These are phyloP conservation scores for Trichosporon sp. DNA, from an alignment of 1,284 basidiomycete species.

Conservation along the genomic window DNA sequence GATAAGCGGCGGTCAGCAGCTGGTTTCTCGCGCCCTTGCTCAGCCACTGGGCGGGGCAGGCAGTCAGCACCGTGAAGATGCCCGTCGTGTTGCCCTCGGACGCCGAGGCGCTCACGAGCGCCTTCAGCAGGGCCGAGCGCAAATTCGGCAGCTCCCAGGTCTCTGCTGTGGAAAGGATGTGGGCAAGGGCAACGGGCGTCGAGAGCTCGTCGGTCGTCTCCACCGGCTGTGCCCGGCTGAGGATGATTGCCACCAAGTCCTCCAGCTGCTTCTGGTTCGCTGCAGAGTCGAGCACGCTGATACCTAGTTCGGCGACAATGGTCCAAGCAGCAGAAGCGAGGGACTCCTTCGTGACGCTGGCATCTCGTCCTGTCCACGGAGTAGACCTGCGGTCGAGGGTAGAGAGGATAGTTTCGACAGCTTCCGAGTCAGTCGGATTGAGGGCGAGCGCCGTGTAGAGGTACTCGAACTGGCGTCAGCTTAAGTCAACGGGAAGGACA, in stretches of 20 bases:
- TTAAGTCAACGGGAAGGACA: not conserved
- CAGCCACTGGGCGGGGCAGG: slow-evolving; percentile 16
- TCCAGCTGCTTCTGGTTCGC: slow-evolving; percentile 14
- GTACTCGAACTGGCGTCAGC: slow-evolving; percentile 10
- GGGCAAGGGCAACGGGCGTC: not conserved
- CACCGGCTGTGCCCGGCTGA: not conserved
- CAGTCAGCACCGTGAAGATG: slow-evolving; percentile 13
- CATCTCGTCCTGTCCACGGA: slow-evolving; percentile 14
- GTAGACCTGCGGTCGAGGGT: not conserved
- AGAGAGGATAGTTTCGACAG: slow-evolving; percentile 12
- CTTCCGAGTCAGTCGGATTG: not conserved
- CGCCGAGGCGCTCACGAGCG: slow-evolving; percentile 3
- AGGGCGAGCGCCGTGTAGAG: slow-evolving; percentile 15
- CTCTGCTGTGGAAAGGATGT: slow-evolving; percentile 13
- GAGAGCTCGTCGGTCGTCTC: not conserved
- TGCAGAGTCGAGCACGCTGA: slow-evolving; percentile 18
- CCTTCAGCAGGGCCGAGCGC: slow-evolving; percentile 14
- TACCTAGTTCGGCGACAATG: slow-evolving; percentile 18
- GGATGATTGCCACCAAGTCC: slow-evolving; percentile 4
- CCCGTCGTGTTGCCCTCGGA: not conserved
- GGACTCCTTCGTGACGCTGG: slow-evolving; percentile 4
- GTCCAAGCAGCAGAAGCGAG: slow-evolving; percentile 24
- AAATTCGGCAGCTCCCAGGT: slow-evolving; percentile 16
- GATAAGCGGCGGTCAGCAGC: slow-evolving; percentile 18
- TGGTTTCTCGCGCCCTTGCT: slow-evolving; percentile 11